A percentile compares a stretch with the other conserved stretches of the same genome.
Evolutionary conservation across 345 rosid species (phyloP).

Genomic region (Erysimum cheiranthoides): DNA sequence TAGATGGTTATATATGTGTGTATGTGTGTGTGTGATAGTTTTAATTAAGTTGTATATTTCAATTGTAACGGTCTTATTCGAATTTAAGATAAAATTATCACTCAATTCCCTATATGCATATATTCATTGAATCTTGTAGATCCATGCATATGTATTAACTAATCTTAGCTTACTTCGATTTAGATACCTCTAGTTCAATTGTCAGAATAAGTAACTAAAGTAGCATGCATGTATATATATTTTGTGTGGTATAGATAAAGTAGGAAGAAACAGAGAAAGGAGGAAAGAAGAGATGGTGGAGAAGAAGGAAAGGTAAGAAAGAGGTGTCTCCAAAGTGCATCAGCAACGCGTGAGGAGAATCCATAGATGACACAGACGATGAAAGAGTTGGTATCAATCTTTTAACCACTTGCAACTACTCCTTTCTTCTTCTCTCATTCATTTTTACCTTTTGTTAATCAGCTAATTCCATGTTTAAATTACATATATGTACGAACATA

Average conservation of each 20-base stretch:
- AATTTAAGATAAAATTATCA: background rate
- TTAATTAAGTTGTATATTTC: background rate
- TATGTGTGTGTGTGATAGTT: background rate
- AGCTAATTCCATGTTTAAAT: background rate
- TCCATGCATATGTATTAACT: constrained; percentile 11
- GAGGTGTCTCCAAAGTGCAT: constrained; percentile 40
- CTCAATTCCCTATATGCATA: background rate
- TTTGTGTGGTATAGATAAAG: background rate
- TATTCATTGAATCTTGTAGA: constrained; percentile 19
- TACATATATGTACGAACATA: background rate
- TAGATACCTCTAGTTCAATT: background rate
- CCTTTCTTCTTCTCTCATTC: constrained; percentile 10
- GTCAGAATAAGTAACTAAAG: background rate
- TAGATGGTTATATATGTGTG: background rate
- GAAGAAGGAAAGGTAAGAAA: constrained; percentile 41
- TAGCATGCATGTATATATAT: background rate
- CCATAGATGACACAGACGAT: constrained; percentile 40
- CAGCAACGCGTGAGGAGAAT: constrained; percentile 42
- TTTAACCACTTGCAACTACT: constrained; percentile 44
- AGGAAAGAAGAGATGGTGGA: constrained; percentile 15
- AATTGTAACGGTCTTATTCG: background rate
- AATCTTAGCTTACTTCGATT: constrained; percentile 1
- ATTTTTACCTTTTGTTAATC: constrained; percentile 23
- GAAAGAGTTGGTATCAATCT: constrained; percentile 41
- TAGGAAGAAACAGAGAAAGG: background rate